A percentile compares a stretch with the other conserved stretches of the same genome.
Evolutionary conservation across 768 basidiomycete species (phyloP).

Genomic region (Russula olivacea): DNA sequence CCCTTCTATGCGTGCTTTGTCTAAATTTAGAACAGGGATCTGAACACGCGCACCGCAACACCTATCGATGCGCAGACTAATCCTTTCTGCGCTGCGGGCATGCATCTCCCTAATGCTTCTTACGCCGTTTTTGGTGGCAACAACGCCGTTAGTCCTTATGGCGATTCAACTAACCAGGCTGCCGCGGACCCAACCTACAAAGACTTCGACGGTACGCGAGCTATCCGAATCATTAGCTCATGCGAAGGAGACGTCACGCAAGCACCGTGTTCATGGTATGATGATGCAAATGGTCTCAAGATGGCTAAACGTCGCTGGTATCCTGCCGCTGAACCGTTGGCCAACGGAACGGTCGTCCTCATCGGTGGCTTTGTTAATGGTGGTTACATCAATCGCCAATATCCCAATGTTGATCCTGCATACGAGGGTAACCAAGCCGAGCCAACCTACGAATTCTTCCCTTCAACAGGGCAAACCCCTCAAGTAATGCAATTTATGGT

Average conservation of each 20-base stretch:
- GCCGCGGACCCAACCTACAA: not conserved
- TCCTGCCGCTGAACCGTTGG: not conserved
- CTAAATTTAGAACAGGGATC: conserved; percentile 1
- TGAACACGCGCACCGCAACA: not conserved
- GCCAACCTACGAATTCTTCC: conserved; percentile 5
- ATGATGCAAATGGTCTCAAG: not conserved
- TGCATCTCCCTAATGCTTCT: conserved; percentile 7
- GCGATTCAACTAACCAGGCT: not conserved
- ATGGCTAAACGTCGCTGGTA: conserved; percentile 3
- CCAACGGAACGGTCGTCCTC: not conserved
- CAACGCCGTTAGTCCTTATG: not conserved
- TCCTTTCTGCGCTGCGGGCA: conserved; percentile 11
- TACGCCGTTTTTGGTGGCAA: conserved; percentile 10
- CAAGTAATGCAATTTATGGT: not conserved
- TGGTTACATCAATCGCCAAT: conserved; percentile 4
- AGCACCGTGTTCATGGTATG: conserved; percentile 2
- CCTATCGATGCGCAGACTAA: not conserved
- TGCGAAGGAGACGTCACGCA: not conserved
- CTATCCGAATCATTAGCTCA: conserved; percentile 3
- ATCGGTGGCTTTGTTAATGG: conserved; percentile 1
- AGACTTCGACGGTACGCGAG: not conserved
- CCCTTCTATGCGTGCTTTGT: not conserved
- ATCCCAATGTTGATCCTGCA: not conserved
- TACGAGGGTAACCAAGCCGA: not conserved
- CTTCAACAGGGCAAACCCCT: not conserved